Percentiles rank a stretch among this genome's conserved stretches.
phyloP scores from a whole-genome alignment of 768 basidiomycete species.

The Termitomyces sp. region DNA sequence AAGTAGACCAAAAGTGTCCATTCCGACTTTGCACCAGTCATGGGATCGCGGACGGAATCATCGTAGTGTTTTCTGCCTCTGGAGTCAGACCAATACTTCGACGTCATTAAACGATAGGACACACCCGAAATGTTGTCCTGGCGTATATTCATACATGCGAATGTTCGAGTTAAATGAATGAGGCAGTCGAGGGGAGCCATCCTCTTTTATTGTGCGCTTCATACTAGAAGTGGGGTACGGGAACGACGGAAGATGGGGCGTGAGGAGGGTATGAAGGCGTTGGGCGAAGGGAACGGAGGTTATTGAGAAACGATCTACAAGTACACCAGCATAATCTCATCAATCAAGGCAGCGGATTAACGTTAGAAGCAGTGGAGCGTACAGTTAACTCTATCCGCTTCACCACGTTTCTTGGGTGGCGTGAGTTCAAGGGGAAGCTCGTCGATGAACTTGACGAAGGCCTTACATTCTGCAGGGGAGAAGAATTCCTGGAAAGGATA shows the following conservation, averaged over 20 bases:
- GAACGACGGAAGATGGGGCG: constrained; percentile 58
- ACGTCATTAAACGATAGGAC: constrained; percentile 5
- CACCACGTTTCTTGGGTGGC: constrained; percentile 68
- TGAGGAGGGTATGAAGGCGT: constrained; percentile 42
- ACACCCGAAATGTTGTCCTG: constrained; percentile 62
- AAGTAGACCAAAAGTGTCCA: constrained; percentile 79
- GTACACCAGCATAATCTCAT: background rate
- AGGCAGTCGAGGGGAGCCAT: constrained; percentile 29
- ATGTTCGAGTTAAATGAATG: constrained; percentile 74
- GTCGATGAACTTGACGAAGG: constrained; percentile 57
- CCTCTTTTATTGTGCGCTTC: constrained; percentile 18
- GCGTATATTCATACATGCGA: constrained; percentile 64
- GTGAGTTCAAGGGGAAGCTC: constrained; percentile 58
- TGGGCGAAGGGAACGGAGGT: constrained; percentile 56
- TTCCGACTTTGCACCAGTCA: constrained; percentile 62
- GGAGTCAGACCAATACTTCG: background rate
- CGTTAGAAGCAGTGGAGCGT: constrained; percentile 16
- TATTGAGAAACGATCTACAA: constrained; percentile 58
- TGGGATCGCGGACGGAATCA: constrained; percentile 57
- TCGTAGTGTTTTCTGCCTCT: constrained; percentile 61
- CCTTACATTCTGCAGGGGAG: constrained; percentile 57
- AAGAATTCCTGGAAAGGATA: constrained; percentile 44
- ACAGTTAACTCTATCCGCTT: constrained; percentile 72
- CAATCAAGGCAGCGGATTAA: background rate
- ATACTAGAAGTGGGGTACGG: constrained; percentile 37